Conservation (phyloP, 768 basidiomycete genomes). For the Auriculariales sp. region DNA sequence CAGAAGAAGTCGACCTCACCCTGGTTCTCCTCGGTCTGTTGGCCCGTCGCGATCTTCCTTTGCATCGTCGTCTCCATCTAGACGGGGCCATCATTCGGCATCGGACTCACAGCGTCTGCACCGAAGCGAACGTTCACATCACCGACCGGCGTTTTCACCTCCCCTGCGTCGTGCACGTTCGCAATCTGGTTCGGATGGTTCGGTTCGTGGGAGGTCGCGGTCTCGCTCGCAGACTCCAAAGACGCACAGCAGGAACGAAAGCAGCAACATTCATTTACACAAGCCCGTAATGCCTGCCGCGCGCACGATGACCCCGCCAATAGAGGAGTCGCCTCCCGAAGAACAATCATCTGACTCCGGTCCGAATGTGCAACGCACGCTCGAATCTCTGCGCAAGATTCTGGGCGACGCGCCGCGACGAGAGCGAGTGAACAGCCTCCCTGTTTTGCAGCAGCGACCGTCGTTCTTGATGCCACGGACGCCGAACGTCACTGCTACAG, state of each 20-base stretch:
- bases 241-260: too few species aligned
- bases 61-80: neutral
- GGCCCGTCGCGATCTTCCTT: neutral
- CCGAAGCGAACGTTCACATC: neutral
- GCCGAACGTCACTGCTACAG: conserved; percentile 35
- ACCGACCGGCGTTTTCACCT: neutral
- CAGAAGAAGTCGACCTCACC: neutral
- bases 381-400: conserved; percentile 56
- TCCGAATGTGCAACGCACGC: conserved; percentile 44
- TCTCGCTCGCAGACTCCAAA: neutral
- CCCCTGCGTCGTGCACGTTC: neutral
- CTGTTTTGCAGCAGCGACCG: conserved; percentile 17
- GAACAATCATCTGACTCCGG: conserved; percentile 34
- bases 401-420: conserved; percentile 32
- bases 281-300: conserved; percentile 7
- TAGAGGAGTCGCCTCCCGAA: conserved; percentile 41
- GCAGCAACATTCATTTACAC: neutral
- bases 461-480: conserved; percentile 24
- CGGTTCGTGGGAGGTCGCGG: neutral
- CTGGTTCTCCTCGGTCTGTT: neutral
- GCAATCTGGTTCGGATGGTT: neutral
- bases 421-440: conserved; percentile 9
- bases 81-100: neutral
- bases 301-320: conserved; percentile 38
- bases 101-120: neutral